Base-by-base conservation (phyloP, 2,329 filamentous ascomycete species). In the Dothideomycetidae sp. region DNA sequence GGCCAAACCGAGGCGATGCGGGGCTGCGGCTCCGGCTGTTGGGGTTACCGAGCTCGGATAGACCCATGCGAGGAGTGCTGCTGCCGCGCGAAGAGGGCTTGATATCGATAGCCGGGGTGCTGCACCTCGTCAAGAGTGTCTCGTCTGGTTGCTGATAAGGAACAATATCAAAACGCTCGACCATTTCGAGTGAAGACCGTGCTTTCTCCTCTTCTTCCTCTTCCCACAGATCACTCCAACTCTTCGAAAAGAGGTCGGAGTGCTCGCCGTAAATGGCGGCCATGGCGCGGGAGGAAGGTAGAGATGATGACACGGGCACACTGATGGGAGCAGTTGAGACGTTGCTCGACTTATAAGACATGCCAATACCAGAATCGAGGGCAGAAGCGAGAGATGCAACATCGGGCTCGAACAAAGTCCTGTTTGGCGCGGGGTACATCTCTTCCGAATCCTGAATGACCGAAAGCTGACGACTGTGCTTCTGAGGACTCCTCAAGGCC, bases 181-280 rank as follows among this genome's bases (percentile, higher is more conserved):
- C 46, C 44, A 69, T 69, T n/a, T 50, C 46, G 15, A 51, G 45
- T 13, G 51, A 50, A 16, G 44, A 35, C 18, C 45, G 46, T 52
- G 78, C 73, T 50, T 78, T 71, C 48, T 81, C 73, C 44, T 80
- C 53, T 52, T 90, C 85, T 37, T 96, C 88, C 57, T 96, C 88
- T 42, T 96, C 88, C 79, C 85, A 94, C 58, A 96, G 75, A 57
- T 98, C 90, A 53, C 86, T 93, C 90, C 90, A 98, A 67, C 90
- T 96, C 78, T 96, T 96, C 40, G 90, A 93, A 33, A 92, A 82
- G 33, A 71, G 66, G 31, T 88, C 80, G 44, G 75, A 72, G 55
- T 80, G 75, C 52, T 76, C 76, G 36, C 81, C 82, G 54, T 93
- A 88, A 35, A 88, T 73, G 53, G 79, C 73, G 3, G 81, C 76